phyloP scores from a whole-genome alignment of 768 basidiomycete species.

The Lactarius evosmus region DNA sequence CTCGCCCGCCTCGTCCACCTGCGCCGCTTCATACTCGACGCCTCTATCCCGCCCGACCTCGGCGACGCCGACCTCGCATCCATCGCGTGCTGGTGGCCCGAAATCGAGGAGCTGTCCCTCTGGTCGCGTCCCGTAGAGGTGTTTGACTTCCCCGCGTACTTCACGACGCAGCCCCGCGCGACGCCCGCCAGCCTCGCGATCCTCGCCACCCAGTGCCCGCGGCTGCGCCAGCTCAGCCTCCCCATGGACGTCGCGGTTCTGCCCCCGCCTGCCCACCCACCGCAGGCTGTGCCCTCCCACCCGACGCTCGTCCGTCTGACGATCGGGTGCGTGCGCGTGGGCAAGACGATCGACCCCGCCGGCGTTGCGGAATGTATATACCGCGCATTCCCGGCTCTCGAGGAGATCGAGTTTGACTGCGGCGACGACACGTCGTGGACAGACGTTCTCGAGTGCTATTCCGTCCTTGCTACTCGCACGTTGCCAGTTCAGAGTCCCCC shows the following conservation, averaged over 20 bases:
- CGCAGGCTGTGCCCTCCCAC: conserved; percentile 18
- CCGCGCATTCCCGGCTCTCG: conserved; percentile 24
- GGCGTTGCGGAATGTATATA: conserved; percentile 25
- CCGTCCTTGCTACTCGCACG: conserved; percentile 11
- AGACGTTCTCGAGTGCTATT: conserved; percentile 24
- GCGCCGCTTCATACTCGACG: conserved; percentile 30
- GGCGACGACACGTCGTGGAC: conserved; percentile 24
- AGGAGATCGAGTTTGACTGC: conserved; percentile 25
- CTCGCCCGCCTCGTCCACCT: conserved; percentile 32
- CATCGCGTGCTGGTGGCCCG: conserved; percentile 34
- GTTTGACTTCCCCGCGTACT: conserved; percentile 26
- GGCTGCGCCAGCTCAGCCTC: conserved; percentile 28
- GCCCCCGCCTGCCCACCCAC: conserved; percentile 9
- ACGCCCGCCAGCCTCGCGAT: conserved; percentile 29
- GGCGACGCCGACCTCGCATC: conserved; percentile 31
- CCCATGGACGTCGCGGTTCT: conserved; percentile 28
- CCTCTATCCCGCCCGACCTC: conserved; percentile 31
- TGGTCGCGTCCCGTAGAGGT: conserved; percentile 29
- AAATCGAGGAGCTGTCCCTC: conserved; percentile 31
- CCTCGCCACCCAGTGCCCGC: conserved; percentile 31
- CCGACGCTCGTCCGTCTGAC: conserved; percentile 24
- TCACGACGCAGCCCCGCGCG: conserved; percentile 27
- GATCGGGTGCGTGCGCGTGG: conserved; percentile 29
- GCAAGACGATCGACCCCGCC: conserved; percentile 19
- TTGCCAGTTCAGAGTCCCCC: not conserved